Percentiles rank a stretch among this genome's conserved stretches.
These are phyloP conservation scores for Astraeus odoratus DNA, from an alignment of 768 basidiomycete species.

Conservation along the genomic window DNA sequence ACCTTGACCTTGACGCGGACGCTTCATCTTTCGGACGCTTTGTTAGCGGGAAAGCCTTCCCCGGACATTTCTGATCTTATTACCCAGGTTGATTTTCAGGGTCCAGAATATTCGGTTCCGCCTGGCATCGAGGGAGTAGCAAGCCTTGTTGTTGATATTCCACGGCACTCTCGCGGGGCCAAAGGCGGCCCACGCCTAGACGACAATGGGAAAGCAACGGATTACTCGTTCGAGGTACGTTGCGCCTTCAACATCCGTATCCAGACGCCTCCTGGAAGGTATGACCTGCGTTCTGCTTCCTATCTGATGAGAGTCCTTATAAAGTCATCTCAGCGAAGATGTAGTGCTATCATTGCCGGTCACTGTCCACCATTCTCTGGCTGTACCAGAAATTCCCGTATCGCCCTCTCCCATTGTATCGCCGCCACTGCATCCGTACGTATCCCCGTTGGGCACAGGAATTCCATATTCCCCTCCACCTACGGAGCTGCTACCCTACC, in stretches of 20 bases:
- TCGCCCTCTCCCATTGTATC: slow-evolving; percentile 19
- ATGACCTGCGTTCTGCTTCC: slow-evolving; percentile 13
- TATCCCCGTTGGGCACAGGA: slow-evolving; percentile 9
- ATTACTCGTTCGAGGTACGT: slow-evolving; percentile 62
- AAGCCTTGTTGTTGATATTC: slow-evolving; percentile 75
- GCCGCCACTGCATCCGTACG: slow-evolving; percentile 14
- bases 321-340: slow-evolving; percentile 50
- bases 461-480: slow-evolving; percentile 20
- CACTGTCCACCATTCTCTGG: slow-evolving; percentile 55
- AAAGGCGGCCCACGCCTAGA: slow-evolving; percentile 56
- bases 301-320: slow-evolving; percentile 6
- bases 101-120: slow-evolving; percentile 65
- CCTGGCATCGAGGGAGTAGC: slow-evolving; percentile 77
- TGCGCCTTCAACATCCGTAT: slow-evolving; percentile 59
- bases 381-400: slow-evolving; percentile 36
- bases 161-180: slow-evolving; percentile 54
- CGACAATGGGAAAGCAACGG: slow-evolving; percentile 36
- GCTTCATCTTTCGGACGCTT: slow-evolving; percentile 44
- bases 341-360: slow-evolving; percentile 59
- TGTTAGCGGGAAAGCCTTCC: slow-evolving; percentile 18
- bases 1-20: slow-evolving; percentile 54
- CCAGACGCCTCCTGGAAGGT: slow-evolving; percentile 65
- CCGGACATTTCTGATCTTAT: slow-evolving; percentile 57
- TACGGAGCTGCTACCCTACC: slow-evolving; percentile 6
- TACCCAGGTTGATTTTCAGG: slow-evolving; percentile 62